Evolutionary conservation across 2,329 filamentous ascomycete species (phyloP).

Genomic region (Elsinoe australis): DNA sequence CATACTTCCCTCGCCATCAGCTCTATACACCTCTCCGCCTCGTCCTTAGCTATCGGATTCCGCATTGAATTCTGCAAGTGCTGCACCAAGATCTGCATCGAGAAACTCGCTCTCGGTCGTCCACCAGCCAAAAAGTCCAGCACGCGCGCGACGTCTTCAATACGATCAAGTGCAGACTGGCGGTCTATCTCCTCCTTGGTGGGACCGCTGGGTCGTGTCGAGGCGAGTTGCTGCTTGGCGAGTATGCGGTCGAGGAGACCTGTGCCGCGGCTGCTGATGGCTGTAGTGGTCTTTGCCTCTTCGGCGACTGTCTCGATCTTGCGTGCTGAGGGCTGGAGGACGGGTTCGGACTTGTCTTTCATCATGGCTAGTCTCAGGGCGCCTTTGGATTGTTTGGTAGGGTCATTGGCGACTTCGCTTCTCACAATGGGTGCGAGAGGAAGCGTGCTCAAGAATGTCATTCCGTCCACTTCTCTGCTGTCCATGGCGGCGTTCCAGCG

Average conservation of each 20-base stretch:
- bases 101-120: conserved; percentile 37
- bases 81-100: conserved; percentile 36
- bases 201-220: conserved; percentile 33
- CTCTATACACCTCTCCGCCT: conserved; percentile 37
- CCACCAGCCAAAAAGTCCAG: conserved; percentile 36
- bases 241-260: conserved; percentile 45
- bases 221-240: conserved; percentile 40
- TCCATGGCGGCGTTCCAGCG: conserved; percentile 34
- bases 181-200: conserved; percentile 39
- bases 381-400: conserved; percentile 46
- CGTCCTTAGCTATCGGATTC: conserved; percentile 39
- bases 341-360: conserved; percentile 41
- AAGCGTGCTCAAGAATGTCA: conserved; percentile 50
- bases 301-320: conserved; percentile 20
- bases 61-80: conserved; percentile 40
- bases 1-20: conserved; percentile 39
- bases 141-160: conserved; percentile 39
- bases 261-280: conserved; percentile 34
- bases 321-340: conserved; percentile 29
- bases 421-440: conserved; percentile 48
- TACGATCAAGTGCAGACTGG: conserved; percentile 40
- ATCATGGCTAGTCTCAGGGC: conserved; percentile 62
- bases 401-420: conserved; percentile 40
- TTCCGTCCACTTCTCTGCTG: conserved; percentile 29
- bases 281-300: conserved; percentile 33